Percentiles rank a stretch among this genome's conserved stretches.
Conservation (phyloP, 106 monocot genomes). For the Posidonia australis region DNA sequence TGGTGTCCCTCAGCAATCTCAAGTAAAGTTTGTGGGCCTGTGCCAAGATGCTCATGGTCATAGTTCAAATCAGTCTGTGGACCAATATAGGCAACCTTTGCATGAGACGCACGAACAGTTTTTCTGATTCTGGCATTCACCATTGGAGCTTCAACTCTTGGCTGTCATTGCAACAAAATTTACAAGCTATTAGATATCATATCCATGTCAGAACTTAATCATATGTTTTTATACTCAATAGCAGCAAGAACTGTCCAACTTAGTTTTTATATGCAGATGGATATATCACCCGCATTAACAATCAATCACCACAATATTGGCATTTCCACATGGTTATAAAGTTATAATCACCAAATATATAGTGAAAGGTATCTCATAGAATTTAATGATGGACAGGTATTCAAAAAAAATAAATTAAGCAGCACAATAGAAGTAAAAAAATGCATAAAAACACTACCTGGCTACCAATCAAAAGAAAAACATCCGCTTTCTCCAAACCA, state of each 20-base stretch:
- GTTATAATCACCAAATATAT: too few species aligned
- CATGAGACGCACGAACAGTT: slow-evolving; percentile 60
- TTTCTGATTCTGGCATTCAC: slow-evolving; percentile 96
- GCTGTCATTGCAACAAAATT: slow-evolving; percentile 30
- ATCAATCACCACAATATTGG: too few species aligned
- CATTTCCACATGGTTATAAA: too few species aligned
- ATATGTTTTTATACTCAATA: too few species aligned
- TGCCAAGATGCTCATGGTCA: slow-evolving; percentile 68
- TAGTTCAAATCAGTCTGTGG: slow-evolving; percentile 83
- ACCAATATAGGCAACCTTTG: slow-evolving; percentile 95
- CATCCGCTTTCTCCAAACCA: slow-evolving; percentile 90
- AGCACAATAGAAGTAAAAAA: background rate
- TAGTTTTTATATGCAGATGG: too few species aligned
- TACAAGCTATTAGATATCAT: background rate
- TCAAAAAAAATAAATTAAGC: too few species aligned
- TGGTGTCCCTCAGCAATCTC: slow-evolving; percentile 87
- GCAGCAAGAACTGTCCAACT: too few species aligned
- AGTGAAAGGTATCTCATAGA: too few species aligned
- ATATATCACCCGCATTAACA: too few species aligned
- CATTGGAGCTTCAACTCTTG: slow-evolving; percentile 93
- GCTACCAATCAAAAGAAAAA: slow-evolving; percentile 78
- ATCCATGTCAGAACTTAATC: background rate
- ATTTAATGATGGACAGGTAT: too few species aligned
- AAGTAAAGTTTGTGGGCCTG: slow-evolving; percentile 68
- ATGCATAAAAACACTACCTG: slow-evolving; percentile 41